Percentiles rank a stretch among this genome's conserved stretches.
phyloP scores from a whole-genome alignment of 371 early-diverging fungal genomes.

The Nematocida ironsii region DNA sequence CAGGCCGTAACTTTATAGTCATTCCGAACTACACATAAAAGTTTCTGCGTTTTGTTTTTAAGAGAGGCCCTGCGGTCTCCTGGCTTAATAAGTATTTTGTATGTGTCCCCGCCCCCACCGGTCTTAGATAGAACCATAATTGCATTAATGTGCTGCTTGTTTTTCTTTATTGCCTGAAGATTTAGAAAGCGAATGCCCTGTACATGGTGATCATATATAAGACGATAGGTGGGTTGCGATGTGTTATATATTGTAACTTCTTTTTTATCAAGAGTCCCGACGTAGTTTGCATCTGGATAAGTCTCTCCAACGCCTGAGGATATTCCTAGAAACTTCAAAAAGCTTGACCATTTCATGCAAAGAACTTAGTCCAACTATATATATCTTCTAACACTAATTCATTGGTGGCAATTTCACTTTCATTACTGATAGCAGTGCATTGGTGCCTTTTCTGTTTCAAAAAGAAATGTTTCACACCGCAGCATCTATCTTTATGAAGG shows the following conservation, averaged over 20 bases:
- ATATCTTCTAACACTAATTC: conserved; percentile 15
- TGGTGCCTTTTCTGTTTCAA: conserved; percentile 17
- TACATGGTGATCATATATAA: conserved; percentile 39
- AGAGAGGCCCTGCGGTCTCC: conserved; percentile 17
- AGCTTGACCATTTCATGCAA: conserved; percentile 52
- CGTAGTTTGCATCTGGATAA: conserved; percentile 47
- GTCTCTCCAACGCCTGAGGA: conserved; percentile 4
- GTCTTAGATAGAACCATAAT: conserved; percentile 43
- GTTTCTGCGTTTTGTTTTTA: conserved; percentile 10
- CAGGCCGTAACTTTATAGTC: conserved; percentile 31
- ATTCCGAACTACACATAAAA: conserved; percentile 7
- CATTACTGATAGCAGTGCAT: conserved; percentile 16
- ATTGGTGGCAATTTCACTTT: conserved; percentile 3
- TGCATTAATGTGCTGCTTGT: conserved; percentile 43
- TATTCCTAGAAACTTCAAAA: conserved; percentile 48
- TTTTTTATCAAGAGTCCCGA: conserved; percentile 22
- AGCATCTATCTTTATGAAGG: not conserved
- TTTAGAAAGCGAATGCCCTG: conserved; percentile 31
- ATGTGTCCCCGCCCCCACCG: not conserved
- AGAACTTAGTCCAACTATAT: not conserved
- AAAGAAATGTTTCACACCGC: not conserved
- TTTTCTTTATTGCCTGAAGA: conserved; percentile 49
- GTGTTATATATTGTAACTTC: conserved; percentile 53
- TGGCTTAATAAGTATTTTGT: conserved; percentile 52
- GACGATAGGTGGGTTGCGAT: conserved; percentile 45